Percentiles rank a stretch among this genome's conserved stretches.
Conservation (phyloP, 306 rosid genomes). For the Prunus mira region DNA sequence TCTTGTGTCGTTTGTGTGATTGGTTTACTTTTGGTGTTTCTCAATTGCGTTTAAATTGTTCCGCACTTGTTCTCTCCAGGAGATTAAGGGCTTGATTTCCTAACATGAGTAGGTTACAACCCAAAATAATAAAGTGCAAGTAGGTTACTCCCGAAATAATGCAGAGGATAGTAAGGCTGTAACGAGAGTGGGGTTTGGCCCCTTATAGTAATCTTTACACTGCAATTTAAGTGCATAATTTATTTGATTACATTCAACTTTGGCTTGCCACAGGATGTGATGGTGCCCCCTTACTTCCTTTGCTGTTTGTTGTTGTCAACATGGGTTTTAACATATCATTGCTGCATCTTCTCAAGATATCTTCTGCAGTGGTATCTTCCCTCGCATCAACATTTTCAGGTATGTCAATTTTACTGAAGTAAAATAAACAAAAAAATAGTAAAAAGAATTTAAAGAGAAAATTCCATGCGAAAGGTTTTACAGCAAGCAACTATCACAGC, state of each 20-base stretch:
- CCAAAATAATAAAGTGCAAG: not conserved
- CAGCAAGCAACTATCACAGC: not conserved
- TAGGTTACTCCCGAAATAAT: not conserved
- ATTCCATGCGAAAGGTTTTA: not conserved
- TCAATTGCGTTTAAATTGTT: no score
- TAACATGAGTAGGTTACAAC: not conserved
- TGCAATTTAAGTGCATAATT: not conserved
- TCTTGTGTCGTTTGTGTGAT: not conserved
- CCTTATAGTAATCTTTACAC: not conserved
- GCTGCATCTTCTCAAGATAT: constrained; percentile 86
- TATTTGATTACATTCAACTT: not conserved
- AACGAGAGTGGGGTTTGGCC: not conserved
- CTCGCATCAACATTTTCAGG: constrained; percentile 94
- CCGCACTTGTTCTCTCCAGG: not conserved
- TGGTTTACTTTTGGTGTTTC: not conserved
- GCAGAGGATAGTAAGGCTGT: not conserved
- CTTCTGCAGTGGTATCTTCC: constrained; percentile 84
- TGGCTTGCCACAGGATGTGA: constrained; percentile 43
- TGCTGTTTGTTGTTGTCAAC: constrained; percentile 50
- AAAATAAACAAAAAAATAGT: not conserved
- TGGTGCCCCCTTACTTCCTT: constrained; percentile 52
- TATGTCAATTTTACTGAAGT: constrained; percentile 22
- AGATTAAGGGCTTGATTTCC: no score
- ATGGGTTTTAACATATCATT: constrained; percentile 66
- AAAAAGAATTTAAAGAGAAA: not conserved